A percentile compares a stretch with the other conserved stretches of the same genome.
phyloP scores from a whole-genome alignment of 2,329 filamentous ascomycete species.

The Zymoseptoria crescenta region DNA sequence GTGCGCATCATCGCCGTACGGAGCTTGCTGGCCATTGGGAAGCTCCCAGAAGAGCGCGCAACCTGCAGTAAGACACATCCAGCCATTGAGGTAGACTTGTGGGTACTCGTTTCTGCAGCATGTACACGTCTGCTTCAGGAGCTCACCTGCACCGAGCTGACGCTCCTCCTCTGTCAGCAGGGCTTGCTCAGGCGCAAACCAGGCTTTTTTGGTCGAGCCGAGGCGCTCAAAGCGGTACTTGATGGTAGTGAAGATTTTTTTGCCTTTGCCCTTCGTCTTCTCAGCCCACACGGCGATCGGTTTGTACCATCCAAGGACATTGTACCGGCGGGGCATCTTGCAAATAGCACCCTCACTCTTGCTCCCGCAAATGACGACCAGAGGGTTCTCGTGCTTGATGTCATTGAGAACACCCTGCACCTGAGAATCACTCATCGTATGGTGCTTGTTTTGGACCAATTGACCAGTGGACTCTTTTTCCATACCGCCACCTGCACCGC shows the following conservation, averaged over 20 bases:
- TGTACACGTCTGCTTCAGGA: slow-evolving; percentile 29
- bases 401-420: slow-evolving; percentile 41
- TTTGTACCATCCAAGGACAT: slow-evolving; percentile 61
- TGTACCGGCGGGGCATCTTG: slow-evolving; percentile 51
- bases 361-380: slow-evolving; percentile 47
- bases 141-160: not conserved
- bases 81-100: slow-evolving; percentile 41
- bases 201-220: slow-evolving; percentile 44
- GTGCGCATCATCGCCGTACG: slow-evolving; percentile 26
- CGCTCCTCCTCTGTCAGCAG: slow-evolving; percentile 6
- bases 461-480: slow-evolving; percentile 34
- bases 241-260: slow-evolving; percentile 33
- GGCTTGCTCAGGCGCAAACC: slow-evolving; percentile 23
- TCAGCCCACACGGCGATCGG: slow-evolving; percentile 64
- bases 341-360: slow-evolving; percentile 43
- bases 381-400: slow-evolving; percentile 39
- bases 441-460: slow-evolving; percentile 42
- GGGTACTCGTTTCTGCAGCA: slow-evolving; percentile 28
- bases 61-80: slow-evolving; percentile 49
- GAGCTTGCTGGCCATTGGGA: slow-evolving; percentile 24
- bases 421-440: slow-evolving; percentile 31
- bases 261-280: slow-evolving; percentile 33
- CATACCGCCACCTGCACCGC: slow-evolving; percentile 52
- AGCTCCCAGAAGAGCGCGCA: slow-evolving; percentile 53
- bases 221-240: slow-evolving; percentile 62